Conservation (phyloP, 176 grass and related monocot genomes). For the Ampelocalamus luodianensis region DNA sequence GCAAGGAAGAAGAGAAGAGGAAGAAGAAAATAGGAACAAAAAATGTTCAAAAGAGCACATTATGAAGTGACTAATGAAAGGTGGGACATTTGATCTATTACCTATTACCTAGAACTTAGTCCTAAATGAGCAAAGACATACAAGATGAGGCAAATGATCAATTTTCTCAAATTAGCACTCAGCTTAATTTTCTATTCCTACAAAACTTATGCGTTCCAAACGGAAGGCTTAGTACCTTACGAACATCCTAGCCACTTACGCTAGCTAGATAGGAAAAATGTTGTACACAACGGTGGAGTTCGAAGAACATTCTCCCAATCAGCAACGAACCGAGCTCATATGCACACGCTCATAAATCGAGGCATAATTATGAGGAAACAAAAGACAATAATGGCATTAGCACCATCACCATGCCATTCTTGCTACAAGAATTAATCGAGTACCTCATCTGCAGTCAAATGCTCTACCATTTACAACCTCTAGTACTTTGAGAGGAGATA, state of each 20-base stretch:
- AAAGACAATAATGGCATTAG: background rate
- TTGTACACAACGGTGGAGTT: background rate
- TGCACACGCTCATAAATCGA: background rate
- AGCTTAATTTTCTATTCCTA: background rate
- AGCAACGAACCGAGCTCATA: background rate
- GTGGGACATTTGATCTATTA: no score
- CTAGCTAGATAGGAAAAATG: background rate
- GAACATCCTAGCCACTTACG: background rate
- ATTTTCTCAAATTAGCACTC: no score
- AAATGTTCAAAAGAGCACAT: no score
- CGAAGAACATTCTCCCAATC: background rate
- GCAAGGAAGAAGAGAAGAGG: no score
- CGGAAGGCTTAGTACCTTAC: no score
- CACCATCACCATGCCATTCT: constrained; percentile 4
- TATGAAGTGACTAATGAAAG: no score
- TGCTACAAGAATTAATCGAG: constrained; percentile 38
- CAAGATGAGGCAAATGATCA: no score
- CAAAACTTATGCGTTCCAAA: background rate
- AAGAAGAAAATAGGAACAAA: no score
- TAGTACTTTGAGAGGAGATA: background rate
- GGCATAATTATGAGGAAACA: background rate
- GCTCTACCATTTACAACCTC: background rate
- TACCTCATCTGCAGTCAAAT: background rate
- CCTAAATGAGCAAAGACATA: no score
- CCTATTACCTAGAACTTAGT: no score